Base-by-base conservation (phyloP, 495 filamentous ascomycete genomes). In the Niebla homalea region DNA sequence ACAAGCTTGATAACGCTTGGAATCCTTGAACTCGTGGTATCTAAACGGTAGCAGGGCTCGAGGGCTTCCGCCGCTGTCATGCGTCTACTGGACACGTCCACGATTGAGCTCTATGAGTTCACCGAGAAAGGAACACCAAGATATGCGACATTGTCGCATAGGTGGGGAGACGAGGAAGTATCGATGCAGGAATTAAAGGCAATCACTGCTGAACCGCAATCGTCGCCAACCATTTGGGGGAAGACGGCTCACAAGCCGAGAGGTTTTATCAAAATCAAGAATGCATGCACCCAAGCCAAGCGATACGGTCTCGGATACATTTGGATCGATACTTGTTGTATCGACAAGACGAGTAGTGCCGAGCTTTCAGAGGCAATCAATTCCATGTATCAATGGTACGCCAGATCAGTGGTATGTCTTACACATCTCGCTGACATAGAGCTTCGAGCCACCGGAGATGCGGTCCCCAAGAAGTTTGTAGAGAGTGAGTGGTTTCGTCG, bases 91-190 rank as follows among this genome's bases (percentile, higher is more conserved):
- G 51, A 65, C 35, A 62, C 61, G 26, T 19, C 18, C 7, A 65
- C 54, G 4, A 11, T 51, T 14, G 11, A 40, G 19, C 50, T 69
- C 5, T 35, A 62, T 22, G 61, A 60, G 5, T 63, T 68, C 36
- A 22, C 54, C 16, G 55, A 45, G 19, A 50, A 51, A 4, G 11
- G 51, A 3, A 52, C 56, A 52, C 50, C 62, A 49, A 7, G 58
- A n/a, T 71, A 71, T 45, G 66, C 61, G 6, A 65, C 66, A 7
- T 53, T 70, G 11, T 69, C 66, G 1, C 67, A 70, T 44, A 63
- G 56, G 0, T 70, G 67, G 67, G 56, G 47, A 8, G 22, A 63
- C 11, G 56, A 57, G 7, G 66, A 70, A 48, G 54, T 64, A 0
- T 60, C 54, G 6, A 36, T 48, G 12, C 19, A 21, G 15, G 45